Conservation (phyloP, 208 protist genomes). For the Jaenimonas drosophilae region DNA sequence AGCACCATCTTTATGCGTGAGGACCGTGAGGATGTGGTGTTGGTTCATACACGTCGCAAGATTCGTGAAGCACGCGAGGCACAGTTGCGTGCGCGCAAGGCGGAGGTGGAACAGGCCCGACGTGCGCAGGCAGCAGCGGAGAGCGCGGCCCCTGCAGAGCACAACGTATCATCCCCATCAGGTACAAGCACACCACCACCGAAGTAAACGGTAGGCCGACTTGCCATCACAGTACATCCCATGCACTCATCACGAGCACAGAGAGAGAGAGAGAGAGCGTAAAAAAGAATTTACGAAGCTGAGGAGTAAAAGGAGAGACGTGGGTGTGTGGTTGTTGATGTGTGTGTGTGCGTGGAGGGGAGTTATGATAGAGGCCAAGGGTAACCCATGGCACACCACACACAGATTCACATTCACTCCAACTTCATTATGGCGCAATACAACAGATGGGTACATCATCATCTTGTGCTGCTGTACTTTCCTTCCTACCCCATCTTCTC, state of each 20-base stretch:
- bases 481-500: too few species aligned
- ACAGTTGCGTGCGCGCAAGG: slow-evolving; percentile 67
- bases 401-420: not conserved
- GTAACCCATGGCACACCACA: too few species aligned
- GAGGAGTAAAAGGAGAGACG: not conserved
- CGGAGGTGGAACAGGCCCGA: slow-evolving; percentile 48
- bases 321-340: not conserved
- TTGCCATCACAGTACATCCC: too few species aligned
- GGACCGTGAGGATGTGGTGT: slow-evolving; percentile 78
- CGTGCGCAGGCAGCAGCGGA: slow-evolving; percentile 36
- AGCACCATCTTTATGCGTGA: slow-evolving; percentile 78
- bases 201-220: too few species aligned
- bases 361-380: too few species aligned
- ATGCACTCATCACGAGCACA: too few species aligned
- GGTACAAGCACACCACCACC: not conserved
- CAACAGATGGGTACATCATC: too few species aligned
- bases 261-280: not conserved
- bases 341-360: not conserved
- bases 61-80: slow-evolving; percentile 73
- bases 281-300: not conserved
- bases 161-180: not conserved
- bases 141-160: slow-evolving; percentile 14
- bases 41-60: slow-evolving; percentile 70
- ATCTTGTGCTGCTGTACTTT: too few species aligned
- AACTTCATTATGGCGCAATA: not conserved